phyloP scores from a whole-genome alignment of 176 grass and related monocot species.

The Lolium perenne region DNA sequence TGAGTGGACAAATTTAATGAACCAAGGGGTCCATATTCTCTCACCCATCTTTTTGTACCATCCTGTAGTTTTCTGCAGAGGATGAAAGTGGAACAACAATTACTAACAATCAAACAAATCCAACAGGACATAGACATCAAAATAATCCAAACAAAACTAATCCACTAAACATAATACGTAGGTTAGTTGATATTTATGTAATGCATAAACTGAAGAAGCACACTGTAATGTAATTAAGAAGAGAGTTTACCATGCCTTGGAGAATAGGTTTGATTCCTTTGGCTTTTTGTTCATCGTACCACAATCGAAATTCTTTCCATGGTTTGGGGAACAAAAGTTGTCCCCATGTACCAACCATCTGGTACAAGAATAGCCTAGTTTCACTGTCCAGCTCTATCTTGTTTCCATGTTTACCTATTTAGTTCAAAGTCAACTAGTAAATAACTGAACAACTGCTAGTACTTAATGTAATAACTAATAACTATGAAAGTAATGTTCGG shows the following conservation, averaged over 20 bases:
- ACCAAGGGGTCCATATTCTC: constrained; percentile 99
- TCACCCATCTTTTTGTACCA: constrained; percentile 99
- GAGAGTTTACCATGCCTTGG: constrained; percentile 85
- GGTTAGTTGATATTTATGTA: constrained; percentile 29
- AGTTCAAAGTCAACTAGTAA: constrained; percentile 45
- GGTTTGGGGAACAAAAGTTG: constrained; percentile 99
- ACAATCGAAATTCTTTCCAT: constrained; percentile 95
- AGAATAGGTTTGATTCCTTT: constrained; percentile 93
- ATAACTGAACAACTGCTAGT: constrained; percentile 32
- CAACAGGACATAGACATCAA: constrained; percentile 17
- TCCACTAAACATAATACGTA: constrained; percentile 12
- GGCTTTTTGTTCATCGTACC: constrained; percentile 90
- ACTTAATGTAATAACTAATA: constrained; percentile 16
- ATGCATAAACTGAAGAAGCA: constrained; percentile 30
- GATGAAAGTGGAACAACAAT: neutral
- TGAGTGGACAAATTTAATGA: constrained; percentile 93
- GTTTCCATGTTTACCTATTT: constrained; percentile 95
- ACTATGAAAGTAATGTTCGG: constrained; percentile 26
- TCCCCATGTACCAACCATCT: constrained; percentile 99
- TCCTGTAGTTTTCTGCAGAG: constrained; percentile 87
- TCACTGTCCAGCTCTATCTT: constrained; percentile 77
- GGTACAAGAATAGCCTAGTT: constrained; percentile 88
- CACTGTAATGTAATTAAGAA: constrained; percentile 26
- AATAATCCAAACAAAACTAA: constrained; percentile 28
- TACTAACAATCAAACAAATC: constrained; percentile 38